Base-by-base conservation (phyloP, 305 asterid species). In the Solanum chacoense region DNA sequence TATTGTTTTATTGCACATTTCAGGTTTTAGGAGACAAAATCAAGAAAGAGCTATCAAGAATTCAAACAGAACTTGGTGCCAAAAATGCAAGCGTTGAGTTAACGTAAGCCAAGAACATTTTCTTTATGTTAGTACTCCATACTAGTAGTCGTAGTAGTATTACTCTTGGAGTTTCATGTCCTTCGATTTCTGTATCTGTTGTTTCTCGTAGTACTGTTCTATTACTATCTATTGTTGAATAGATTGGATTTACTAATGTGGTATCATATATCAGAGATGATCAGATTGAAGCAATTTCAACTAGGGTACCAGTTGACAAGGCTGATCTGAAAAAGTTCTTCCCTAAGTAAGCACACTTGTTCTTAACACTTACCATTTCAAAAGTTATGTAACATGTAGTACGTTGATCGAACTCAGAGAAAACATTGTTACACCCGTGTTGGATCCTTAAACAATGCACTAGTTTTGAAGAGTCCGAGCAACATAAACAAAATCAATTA, bases 201-300 rank as follows among this genome's bases (percentile, higher is more conserved):
- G 18, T 24, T 67, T 67, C 32, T 11, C 3, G 2, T 4, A 65
- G 31, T 65, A 65, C 72, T 65, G 72, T 3, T 65, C 29, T 65
- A 12, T 65, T 65, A 65, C 72, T 65, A n/a, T 65, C 29, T n/a
- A n/a, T 59, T 59, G 28, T 59, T 59, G 55, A 42, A 42, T 4
- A 42, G 29, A 73, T 42, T 38, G 71, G 59, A 65, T 36, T 78
- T 32, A 88, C 38, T 80, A 29, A 42, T 42, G 55, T 42, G 55
- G 18, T 42, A 12, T 42, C 55, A 42, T 42, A 42, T 42, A 32
- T 36, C 92, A 94, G 98, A 88, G 95, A 95, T 88, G 96, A 94
- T 73, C 94, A 96, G 84, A 93, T 96, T 85, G 97, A 96, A 91
- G 94, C 91, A 22, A 93, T 96, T 88, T 94, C 99, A 69, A 94